Evolutionary conservation across 768 basidiomycete species (phyloP), one percentile per base, ranked within the genome.

Genomic region (Suillus variegatus): DNA sequence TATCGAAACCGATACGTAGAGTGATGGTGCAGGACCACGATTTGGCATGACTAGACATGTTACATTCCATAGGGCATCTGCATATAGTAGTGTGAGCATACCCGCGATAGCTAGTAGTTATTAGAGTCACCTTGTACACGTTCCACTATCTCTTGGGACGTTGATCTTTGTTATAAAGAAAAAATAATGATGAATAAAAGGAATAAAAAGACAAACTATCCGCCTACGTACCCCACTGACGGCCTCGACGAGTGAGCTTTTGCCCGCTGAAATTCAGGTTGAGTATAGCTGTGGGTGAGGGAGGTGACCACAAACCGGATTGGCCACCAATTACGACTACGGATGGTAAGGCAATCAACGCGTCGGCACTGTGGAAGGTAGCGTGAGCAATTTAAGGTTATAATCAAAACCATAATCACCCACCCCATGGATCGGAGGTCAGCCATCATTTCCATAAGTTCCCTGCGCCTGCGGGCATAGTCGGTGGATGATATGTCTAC

Each of bases 321-420:
- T 86, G 86, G 55, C 83, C 84, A 13, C 85, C 85, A 49, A 85
- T 83, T 54, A 85, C 82, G 22, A 80, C 81, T 51, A 86, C 82
- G 7, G 82, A 74, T 8, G 85, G 84, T 6, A 86, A 73, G 61
- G 85, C 83, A 13, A 85, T 70, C 28, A 83, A 79, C 4, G 74
- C 75, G 72, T 84, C 81, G 2, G 80, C 78, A 1, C 82, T 82
- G 38, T 25, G 47, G 4, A 58, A 43, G 12, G 32, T n/a, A 36
- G 40, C 5, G 44, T 61, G 66, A 62, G 35, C 16, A 54, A 52
- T 55, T 3, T 25, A 0, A 32, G 28, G 32, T 25, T 46, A 25
- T 16, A n/a, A 22, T 22, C 60, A 47, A 13, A 38, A 25, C 14
- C n/a, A 38, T n/a, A 4, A 58, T 20, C 6, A 61, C 71, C 20